phyloP scores from a whole-genome alignment of 441 rosid genomes.

The Adansonia rubrostipa region DNA sequence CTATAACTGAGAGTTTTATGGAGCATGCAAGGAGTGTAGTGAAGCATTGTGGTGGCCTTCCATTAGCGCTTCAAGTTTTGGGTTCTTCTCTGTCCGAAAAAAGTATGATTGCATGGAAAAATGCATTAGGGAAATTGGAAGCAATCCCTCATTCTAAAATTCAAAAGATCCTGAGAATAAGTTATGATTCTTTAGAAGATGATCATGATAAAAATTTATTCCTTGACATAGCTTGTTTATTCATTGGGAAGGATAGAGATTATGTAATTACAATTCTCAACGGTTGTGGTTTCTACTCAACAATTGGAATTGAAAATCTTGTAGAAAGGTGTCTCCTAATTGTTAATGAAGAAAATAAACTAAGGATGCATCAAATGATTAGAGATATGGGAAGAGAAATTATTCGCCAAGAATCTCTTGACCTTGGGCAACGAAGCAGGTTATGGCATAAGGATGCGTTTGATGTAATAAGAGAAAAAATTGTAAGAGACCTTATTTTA shows the following conservation, averaged over 20 bases:
- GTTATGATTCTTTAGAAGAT: background rate
- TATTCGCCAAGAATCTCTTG: background rate
- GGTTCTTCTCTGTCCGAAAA: no score
- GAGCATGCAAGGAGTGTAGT: no score
- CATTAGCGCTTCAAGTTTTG: no score
- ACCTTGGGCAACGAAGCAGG: background rate
- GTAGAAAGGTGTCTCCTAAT: background rate
- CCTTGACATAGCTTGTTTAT: background rate
- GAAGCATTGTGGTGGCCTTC: no score
- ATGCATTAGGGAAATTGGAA: no score
- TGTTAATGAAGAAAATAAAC: background rate
- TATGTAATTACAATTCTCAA: background rate
- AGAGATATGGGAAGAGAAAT: background rate
- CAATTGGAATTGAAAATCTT: background rate
- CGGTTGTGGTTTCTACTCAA: background rate
- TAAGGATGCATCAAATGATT: background rate
- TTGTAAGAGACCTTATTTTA: background rate
- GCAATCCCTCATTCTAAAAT: no score
- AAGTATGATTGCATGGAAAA: no score
- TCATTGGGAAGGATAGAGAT: background rate
- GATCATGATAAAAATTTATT: constrained; percentile 5
- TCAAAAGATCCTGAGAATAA: background rate
- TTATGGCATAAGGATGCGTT: background rate
- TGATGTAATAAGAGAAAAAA: background rate
- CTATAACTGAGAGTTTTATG: no score